Conservation (phyloP, 169 alveolate species). For the Eimeria necatrix region DNA sequence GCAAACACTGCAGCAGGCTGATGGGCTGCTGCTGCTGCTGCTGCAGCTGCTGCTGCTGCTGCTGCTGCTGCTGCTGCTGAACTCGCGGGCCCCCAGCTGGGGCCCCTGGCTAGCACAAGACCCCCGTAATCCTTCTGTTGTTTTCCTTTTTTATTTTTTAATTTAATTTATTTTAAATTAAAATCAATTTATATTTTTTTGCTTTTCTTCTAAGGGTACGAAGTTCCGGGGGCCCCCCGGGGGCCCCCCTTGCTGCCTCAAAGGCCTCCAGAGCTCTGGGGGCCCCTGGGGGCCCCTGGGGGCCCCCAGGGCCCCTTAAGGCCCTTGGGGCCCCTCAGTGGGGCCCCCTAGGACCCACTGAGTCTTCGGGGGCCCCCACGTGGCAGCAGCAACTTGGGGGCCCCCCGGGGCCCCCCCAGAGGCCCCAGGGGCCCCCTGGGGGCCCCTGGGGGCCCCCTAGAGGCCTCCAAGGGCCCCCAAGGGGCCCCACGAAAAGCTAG, state of each 20-base stretch:
- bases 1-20: background rate
- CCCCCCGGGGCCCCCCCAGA: too few relatives aligned
- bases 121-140: background rate
- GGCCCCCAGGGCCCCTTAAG: too few relatives aligned
- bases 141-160: background rate
- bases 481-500: too few relatives aligned
- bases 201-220: background rate
- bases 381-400: too few relatives aligned
- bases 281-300: too few relatives aligned
- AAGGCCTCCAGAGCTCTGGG: background rate
- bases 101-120: constrained; percentile 94
- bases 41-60: constrained; percentile 4
- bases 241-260: background rate
- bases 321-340: background rate
- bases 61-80: background rate
- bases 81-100: constrained; percentile 96
- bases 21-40: background rate
- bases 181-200: background rate
- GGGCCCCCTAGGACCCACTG: constrained; percentile 28
- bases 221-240: background rate
- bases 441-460: too few relatives aligned
- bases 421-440: too few relatives aligned
- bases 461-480: too few relatives aligned
- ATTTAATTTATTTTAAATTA: background rate
- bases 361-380: too few relatives aligned